Conservation (phyloP, 495 filamentous ascomycete genomes). For the Penicillium verhagenii region DNA sequence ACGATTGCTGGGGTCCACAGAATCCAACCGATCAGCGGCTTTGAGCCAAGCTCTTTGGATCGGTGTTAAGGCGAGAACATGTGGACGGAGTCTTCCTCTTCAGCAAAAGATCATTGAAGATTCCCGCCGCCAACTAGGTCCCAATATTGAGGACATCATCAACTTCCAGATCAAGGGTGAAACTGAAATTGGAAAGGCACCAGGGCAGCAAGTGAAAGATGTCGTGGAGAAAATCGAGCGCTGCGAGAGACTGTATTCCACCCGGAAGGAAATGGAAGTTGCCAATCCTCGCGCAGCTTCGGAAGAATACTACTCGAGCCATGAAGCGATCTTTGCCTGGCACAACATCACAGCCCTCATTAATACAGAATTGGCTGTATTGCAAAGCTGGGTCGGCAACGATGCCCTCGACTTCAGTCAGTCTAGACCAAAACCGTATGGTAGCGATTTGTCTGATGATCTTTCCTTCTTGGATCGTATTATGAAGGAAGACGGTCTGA, state of each 20-base stretch:
- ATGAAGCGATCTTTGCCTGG: conserved; percentile 88
- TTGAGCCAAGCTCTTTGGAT: conserved; percentile 87
- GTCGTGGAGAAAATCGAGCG: conserved; percentile 85
- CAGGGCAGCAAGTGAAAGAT: conserved; percentile 83
- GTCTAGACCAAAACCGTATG: conserved; percentile 39
- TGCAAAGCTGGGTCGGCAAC: conserved; percentile 96
- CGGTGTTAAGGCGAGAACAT: conserved; percentile 76
- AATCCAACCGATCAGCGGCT: conserved; percentile 68
- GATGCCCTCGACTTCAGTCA: conserved; percentile 88
- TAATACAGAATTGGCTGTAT: conserved; percentile 85
- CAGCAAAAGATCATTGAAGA: conserved; percentile 86
- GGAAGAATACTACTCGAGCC: conserved; percentile 70
- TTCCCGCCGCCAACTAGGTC: conserved; percentile 63
- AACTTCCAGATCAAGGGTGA: conserved; percentile 92
- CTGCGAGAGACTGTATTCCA: conserved; percentile 81
- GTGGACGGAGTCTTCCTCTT: conserved; percentile 76
- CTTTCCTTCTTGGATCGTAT: conserved; percentile 94
- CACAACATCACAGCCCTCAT: conserved; percentile 98
- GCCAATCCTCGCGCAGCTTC: conserved; percentile 74
- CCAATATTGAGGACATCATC: conserved; percentile 79
- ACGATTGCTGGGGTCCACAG: conserved; percentile 78
- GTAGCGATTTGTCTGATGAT: conserved; percentile 75
- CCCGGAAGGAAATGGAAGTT: conserved; percentile 64
- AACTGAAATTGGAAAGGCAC: conserved; percentile 83
- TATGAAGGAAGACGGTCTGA: conserved; percentile 94